Conservation (phyloP, 495 filamentous ascomycete genomes). For the Trichocladium antarcticum region DNA sequence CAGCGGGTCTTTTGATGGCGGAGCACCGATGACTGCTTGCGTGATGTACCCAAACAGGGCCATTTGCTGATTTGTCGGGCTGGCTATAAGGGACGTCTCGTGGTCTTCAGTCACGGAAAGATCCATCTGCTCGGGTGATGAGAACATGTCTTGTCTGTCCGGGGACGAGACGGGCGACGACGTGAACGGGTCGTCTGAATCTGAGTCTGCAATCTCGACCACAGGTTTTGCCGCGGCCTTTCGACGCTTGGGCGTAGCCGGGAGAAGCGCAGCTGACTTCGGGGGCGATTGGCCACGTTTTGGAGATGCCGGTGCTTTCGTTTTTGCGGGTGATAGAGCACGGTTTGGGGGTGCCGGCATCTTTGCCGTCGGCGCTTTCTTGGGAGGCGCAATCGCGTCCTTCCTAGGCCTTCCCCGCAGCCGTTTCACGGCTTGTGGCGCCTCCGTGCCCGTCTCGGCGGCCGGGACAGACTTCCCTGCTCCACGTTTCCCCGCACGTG, state of each 20-base stretch:
- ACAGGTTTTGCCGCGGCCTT: conserved; percentile 18
- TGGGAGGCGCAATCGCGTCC: conserved; percentile 1
- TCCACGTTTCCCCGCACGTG: neutral
- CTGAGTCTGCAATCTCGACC: conserved; percentile 58
- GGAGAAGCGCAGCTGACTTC: conserved; percentile 8
- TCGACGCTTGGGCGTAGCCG: conserved; percentile 12
- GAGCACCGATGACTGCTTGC: conserved; percentile 45
- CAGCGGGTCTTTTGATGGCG: conserved; percentile 37
- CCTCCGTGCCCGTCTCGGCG: neutral
- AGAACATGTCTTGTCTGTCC: conserved; percentile 20
- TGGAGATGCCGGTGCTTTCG: conserved; percentile 1
- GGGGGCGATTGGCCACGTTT: conserved; percentile 7
- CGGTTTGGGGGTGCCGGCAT: neutral
- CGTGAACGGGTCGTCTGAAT: conserved; percentile 26
- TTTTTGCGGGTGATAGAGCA: conserved; percentile 6
- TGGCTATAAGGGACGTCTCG: conserved; percentile 29
- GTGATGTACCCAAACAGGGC: conserved; percentile 54
- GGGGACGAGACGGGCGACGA: conserved; percentile 28
- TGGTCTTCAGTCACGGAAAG: conserved; percentile 31
- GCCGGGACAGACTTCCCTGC: neutral
- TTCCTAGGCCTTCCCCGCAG: conserved; percentile 13
- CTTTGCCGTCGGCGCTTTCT: neutral
- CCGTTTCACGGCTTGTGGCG: neutral
- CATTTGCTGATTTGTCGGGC: conserved; percentile 28
- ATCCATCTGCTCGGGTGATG: conserved; percentile 19